These are phyloP conservation scores for Emmonsiellopsis sp. DNA, from an alignment of 2,329 filamentous ascomycete genomes.

Conservation along the genomic window DNA sequence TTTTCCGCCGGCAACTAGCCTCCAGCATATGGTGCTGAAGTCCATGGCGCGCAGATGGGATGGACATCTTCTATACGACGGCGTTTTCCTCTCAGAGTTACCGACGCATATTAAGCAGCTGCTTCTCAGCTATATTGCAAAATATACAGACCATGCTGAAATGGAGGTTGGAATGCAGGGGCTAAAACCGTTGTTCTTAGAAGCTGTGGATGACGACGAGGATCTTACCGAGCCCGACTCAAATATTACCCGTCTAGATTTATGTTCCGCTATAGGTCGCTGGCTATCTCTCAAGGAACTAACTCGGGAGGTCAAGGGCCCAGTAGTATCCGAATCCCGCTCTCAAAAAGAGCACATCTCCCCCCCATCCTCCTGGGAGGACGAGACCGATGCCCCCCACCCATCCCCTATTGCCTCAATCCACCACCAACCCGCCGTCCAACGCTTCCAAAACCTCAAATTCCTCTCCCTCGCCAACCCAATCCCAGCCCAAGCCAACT, in stretches of 20 bases:
- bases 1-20: slow-evolving; percentile 30
- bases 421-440: slow-evolving; percentile 13
- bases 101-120: slow-evolving; percentile 43
- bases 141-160: slow-evolving; percentile 36
- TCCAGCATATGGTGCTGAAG: slow-evolving; percentile 44
- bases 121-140: slow-evolving; percentile 47
- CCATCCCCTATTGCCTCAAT: background rate
- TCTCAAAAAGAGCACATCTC: background rate
- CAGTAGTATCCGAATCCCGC: background rate
- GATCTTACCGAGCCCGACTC: slow-evolving; percentile 19
- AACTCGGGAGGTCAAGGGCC: slow-evolving; percentile 30
- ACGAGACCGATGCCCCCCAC: slow-evolving; percentile 12
- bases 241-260: slow-evolving; percentile 43
- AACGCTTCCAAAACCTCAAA: slow-evolving; percentile 44
- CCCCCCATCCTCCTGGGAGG: slow-evolving; percentile 35
- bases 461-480: slow-evolving; percentile 50
- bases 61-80: slow-evolving; percentile 48
- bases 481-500: slow-evolving; percentile 35
- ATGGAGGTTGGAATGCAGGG: slow-evolving; percentile 32
- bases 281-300: slow-evolving; percentile 42
- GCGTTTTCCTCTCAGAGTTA: slow-evolving; percentile 43
- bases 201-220: slow-evolving; percentile 9
- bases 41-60: slow-evolving; percentile 48
- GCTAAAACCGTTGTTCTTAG: slow-evolving; percentile 42
- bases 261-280: slow-evolving; percentile 41